phyloP scores from a whole-genome alignment of 768 basidiomycete species.

The Tricholoma furcatifolium region DNA sequence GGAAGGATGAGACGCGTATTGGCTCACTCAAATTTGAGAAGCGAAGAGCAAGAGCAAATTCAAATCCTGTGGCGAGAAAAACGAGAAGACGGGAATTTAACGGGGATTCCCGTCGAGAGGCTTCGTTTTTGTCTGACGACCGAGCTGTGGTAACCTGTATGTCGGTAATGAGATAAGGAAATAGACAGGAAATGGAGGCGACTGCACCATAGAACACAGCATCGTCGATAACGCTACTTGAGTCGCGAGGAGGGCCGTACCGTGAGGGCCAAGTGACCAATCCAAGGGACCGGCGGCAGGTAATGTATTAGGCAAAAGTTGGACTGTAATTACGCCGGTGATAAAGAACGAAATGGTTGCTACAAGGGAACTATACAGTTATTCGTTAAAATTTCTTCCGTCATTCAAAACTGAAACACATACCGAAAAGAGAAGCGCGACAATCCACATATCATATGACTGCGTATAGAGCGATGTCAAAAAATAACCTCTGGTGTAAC shows the following conservation, averaged over 20 bases:
- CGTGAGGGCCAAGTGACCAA: constrained; percentile 40
- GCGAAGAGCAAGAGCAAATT: constrained; percentile 53
- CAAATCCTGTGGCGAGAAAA: constrained; percentile 39
- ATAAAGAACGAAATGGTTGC: constrained; percentile 55
- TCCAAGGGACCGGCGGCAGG: constrained; percentile 29
- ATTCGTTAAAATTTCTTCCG: not conserved
- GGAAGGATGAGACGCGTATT: constrained; percentile 48
- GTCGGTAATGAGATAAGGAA: not conserved
- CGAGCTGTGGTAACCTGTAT: constrained; percentile 6
- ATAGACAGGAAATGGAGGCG: constrained; percentile 17
- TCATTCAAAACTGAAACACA: constrained; percentile 9
- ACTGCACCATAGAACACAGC: constrained; percentile 30
- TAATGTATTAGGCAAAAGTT: constrained; percentile 34
- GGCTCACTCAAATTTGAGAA: constrained; percentile 54
- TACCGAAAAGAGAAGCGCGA: constrained; percentile 57
- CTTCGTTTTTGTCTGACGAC: constrained; percentile 7
- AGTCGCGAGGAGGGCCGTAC: constrained; percentile 33
- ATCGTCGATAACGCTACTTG: constrained; percentile 33
- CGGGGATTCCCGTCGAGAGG: constrained; percentile 9
- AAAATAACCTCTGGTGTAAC: not conserved
- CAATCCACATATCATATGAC: constrained; percentile 65
- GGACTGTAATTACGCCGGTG: constrained; percentile 46
- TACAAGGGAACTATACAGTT: constrained; percentile 42
- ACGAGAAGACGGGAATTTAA: constrained; percentile 35
- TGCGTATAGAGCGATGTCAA: constrained; percentile 19